Percentiles rank a stretch among this genome's conserved stretches.
These are phyloP conservation scores for Rutstroemia sp. DNA, from an alignment of 2,329 filamentous ascomycete species.

Conservation along the genomic window DNA sequence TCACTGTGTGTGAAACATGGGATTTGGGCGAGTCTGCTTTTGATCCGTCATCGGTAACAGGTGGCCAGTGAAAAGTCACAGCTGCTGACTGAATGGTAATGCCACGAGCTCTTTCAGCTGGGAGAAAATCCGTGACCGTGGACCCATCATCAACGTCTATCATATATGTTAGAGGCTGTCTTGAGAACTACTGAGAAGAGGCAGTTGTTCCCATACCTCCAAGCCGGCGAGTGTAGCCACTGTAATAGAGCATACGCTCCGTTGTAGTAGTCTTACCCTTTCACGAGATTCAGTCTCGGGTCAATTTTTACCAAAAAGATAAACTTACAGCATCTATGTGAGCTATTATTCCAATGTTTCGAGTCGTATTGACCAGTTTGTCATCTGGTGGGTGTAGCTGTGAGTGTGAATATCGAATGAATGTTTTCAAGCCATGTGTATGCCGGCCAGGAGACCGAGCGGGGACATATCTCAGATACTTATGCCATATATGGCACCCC, in stretches of 20 bases:
- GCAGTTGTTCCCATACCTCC: constrained; percentile 45
- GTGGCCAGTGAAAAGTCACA: constrained; percentile 92
- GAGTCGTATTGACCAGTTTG: constrained; percentile 46
- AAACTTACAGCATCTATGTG: constrained; percentile 79
- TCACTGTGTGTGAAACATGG: constrained; percentile 60
- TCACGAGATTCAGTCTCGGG: constrained; percentile 5
- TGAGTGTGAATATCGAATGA: constrained; percentile 15
- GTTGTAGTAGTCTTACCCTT: constrained; percentile 95
- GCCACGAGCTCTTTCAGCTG: constrained; percentile 81
- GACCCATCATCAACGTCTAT: constrained; percentile 90
- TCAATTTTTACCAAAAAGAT: not conserved
- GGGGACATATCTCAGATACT: constrained; percentile 10
- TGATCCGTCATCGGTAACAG: constrained; percentile 28
- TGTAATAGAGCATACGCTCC: constrained; percentile 98
- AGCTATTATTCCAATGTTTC: constrained; percentile 97
- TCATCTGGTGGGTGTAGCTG: constrained; percentile 16
- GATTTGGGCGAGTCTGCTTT: constrained; percentile 39
- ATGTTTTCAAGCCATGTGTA: constrained; percentile 2
- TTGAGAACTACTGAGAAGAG: not conserved
- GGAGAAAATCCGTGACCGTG: constrained; percentile 94
- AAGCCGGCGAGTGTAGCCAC: constrained; percentile 78
- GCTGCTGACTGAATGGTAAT: constrained; percentile 98
- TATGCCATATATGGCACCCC: constrained; percentile 24
- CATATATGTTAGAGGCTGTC: not conserved
- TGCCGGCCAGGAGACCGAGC: not conserved